Evolutionary conservation across 1,284 basidiomycete species (phyloP), one percentile per base, ranked within the genome.

Genomic region (Agroathelia rolfsii): DNA sequence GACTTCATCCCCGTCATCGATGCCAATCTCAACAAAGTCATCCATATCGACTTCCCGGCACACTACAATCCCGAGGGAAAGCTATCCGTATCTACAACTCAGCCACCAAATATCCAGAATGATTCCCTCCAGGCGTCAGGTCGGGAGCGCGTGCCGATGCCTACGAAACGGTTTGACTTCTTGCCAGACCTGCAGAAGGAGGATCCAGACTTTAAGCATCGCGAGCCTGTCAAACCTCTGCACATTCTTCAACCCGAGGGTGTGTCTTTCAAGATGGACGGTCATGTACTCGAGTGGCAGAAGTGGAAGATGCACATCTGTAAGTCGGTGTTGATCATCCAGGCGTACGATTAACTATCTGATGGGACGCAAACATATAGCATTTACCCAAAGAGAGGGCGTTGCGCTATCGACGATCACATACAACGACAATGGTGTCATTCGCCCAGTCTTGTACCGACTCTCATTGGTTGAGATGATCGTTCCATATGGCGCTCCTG

Each of bases 241-340:
- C 80, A 88, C 45, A 64, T 95, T 45, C 53, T 82, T 2, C 93
- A 96, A 56, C 89, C 89, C 1, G 83, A 94, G 41, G 92, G 92
- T 26, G 87, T 93, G 6, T 86, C 82, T 45, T 95, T 94, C 66
- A 81, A 68, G 51, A 68, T 94, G 53, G 67, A 78, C 32, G 90
- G 88, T 0, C 61, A 88, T 44, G 70, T 73, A n/a, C 52, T 93
- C 9, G 78, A 83, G 49, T 94, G 89, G 89, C 88, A 93, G 50
- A 90, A 90, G 47, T 94, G 89, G 88, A 87, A 82, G 55, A 84
- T 93, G 77, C 89, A 93, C 52, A 66, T 93, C 35, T 72, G 83
- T 75, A 39, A 39, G 63, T 53, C n/a, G n/a, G 27, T 20, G 10
- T n/a, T 10, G 4, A 13, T 12, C 18, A 15, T 23, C 24, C 13